A percentile compares a stretch with the other conserved stretches of the same genome.
Evolutionary conservation across 331 rosid genomes (phyloP).

Genomic region (Rosa hybrid): DNA sequence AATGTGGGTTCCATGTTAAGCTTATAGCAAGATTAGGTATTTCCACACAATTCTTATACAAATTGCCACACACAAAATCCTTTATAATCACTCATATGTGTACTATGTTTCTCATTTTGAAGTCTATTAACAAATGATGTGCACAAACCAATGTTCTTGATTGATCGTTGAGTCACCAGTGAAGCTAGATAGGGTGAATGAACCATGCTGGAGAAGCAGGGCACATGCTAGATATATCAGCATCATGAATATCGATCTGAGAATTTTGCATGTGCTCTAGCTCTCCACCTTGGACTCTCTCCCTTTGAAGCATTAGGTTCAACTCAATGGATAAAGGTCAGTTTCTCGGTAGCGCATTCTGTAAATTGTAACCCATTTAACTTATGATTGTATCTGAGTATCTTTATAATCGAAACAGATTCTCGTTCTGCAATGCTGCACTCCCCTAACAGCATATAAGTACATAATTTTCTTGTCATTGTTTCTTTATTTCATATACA

Average conservation of each 20-base stretch:
- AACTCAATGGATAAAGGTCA: background rate
- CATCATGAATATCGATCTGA: conserved; percentile 15
- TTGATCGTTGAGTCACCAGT: conserved; percentile 14
- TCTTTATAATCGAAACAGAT: background rate
- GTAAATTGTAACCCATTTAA: background rate
- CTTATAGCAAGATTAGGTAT: background rate
- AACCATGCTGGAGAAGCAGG: conserved; percentile 90
- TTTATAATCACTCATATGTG: conserved; percentile 13
- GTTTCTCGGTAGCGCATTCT: conserved; percentile 5
- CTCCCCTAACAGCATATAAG: background rate
- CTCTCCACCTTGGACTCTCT: conserved; percentile 64
- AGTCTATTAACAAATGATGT: background rate
- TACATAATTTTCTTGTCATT: conserved; percentile 2
- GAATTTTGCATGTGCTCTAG: conserved; percentile 53
- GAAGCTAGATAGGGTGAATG: conserved; percentile 32
- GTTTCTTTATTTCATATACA: background rate
- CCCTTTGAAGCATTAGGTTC: conserved; percentile 28
- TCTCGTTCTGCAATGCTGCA: conserved; percentile 11
- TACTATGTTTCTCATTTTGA: conserved; percentile 6
- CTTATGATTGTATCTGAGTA: background rate
- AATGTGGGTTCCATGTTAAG: conserved; percentile 15
- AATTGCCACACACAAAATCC: conserved; percentile 14
- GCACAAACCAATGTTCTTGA: background rate
- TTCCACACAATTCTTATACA: conserved; percentile 4
- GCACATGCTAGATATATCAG: conserved; percentile 59